These are phyloP conservation scores for Sordariomycetes sp. DNA, from an alignment of 2,329 filamentous ascomycete species.

Conservation along the genomic window DNA sequence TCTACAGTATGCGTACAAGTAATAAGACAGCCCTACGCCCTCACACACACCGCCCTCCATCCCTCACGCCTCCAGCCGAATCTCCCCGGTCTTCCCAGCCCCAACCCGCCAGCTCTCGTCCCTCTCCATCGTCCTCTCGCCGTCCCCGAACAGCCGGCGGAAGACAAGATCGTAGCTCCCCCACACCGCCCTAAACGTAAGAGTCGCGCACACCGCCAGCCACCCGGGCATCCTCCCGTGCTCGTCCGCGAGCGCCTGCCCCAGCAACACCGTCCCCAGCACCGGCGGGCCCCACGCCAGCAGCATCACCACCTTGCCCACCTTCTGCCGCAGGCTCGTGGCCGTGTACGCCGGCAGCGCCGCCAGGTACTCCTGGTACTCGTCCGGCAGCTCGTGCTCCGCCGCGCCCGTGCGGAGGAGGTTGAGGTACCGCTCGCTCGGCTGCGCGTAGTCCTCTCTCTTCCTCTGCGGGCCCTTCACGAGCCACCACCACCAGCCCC, in stretches of 20 bases:
- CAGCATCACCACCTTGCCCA: slow-evolving; percentile 56
- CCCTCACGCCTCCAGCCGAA: slow-evolving; percentile 10
- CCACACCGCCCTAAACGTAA: slow-evolving; percentile 32
- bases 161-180: slow-evolving; percentile 30
- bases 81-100: slow-evolving; percentile 11
- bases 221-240: slow-evolving; percentile 59
- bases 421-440: slow-evolving; percentile 73
- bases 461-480: slow-evolving; percentile 40
- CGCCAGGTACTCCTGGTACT: slow-evolving; percentile 66
- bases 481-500: slow-evolving; percentile 30
- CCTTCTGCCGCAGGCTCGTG: slow-evolving; percentile 54
- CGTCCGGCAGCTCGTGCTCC: slow-evolving; percentile 68
- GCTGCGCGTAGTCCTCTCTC: slow-evolving; percentile 64
- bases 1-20: background rate
- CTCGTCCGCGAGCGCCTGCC: slow-evolving; percentile 47
- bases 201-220: slow-evolving; percentile 40
- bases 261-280: slow-evolving; percentile 31
- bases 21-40: background rate
- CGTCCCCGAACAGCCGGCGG: slow-evolving; percentile 69
- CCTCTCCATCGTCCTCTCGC: slow-evolving; percentile 49
- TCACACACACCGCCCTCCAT: background rate
- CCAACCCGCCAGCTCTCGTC: slow-evolving; percentile 2
- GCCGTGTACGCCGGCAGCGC: slow-evolving; percentile 59
- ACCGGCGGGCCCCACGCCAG: slow-evolving; percentile 45
- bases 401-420: slow-evolving; percentile 68